These are phyloP conservation scores for Carex littledalei DNA, from an alignment of 176 grass and related monocot species.

Conservation along the genomic window DNA sequence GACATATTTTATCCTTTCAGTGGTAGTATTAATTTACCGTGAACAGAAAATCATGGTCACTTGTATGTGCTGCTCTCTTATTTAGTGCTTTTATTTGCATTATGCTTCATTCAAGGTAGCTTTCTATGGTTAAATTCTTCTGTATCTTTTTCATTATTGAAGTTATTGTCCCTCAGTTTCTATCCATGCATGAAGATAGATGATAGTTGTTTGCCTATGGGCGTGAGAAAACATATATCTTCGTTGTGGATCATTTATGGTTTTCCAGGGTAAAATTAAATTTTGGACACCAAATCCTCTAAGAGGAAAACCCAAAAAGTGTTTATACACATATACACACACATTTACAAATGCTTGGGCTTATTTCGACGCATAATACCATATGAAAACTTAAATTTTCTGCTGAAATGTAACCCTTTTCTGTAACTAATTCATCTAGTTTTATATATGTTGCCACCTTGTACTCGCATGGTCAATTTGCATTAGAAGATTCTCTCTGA, in stretches of 20 bases:
- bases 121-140: background rate
- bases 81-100: background rate
- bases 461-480: no score
- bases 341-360: no score
- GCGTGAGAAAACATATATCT: background rate
- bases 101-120: background rate
- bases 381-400: no score
- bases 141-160: background rate
- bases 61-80: background rate
- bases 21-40: background rate
- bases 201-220: background rate
- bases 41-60: background rate
- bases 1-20: background rate
- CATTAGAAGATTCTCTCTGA: no score
- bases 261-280: background rate
- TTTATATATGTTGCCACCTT: no score
- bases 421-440: no score
- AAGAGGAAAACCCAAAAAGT: background rate
- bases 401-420: no score
- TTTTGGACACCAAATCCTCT: background rate
- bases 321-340: background rate
- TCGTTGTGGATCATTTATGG: background rate
- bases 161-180: background rate
- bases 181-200: background rate
- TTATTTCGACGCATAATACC: no score